These are phyloP conservation scores for Neonectria magnoliae DNA, from an alignment of 2,329 filamentous ascomycete genomes.

Conservation along the genomic window DNA sequence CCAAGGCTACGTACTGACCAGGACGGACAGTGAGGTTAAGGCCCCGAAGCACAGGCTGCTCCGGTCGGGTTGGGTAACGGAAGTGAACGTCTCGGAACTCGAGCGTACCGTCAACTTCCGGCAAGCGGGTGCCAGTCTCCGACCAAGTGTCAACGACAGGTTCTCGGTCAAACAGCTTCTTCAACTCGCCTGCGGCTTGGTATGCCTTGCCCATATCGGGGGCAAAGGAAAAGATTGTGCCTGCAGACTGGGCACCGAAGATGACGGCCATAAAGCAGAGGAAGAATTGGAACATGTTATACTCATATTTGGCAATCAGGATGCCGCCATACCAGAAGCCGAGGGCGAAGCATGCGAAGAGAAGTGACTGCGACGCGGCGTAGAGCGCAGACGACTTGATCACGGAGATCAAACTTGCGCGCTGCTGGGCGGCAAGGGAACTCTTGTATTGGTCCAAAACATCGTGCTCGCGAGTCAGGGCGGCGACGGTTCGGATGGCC, in stretches of 20 bases:
- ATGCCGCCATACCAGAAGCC: conserved; percentile 94
- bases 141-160: conserved; percentile 88
- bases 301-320: conserved; percentile 76
- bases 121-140: conserved; percentile 69
- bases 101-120: conserved; percentile 76
- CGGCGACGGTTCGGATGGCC: conserved; percentile 92
- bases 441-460: conserved; percentile 77
- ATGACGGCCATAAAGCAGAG: conserved; percentile 88
- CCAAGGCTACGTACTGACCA: conserved; percentile 86
- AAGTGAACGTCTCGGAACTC: conserved; percentile 96
- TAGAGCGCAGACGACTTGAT: conserved; percentile 82
- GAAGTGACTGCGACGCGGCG: conserved; percentile 83
- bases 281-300: conserved; percentile 88
- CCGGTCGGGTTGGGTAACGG: conserved; percentile 89
- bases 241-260: conserved; percentile 92
- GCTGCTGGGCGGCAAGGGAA: conserved; percentile 73
- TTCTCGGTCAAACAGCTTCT: conserved; percentile 83
- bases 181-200: conserved; percentile 81
- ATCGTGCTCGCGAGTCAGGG: conserved; percentile 86
- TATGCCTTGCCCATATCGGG: conserved; percentile 95
- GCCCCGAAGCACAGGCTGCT: conserved; percentile 90
- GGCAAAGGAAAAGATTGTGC: conserved; percentile 87
- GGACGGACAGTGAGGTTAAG: conserved; percentile 78
- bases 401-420: conserved; percentile 75
- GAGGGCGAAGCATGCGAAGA: conserved; percentile 85